Evolutionary conservation across 2,329 filamentous ascomycete genomes (phyloP).

Genomic region (Fusarium sambucinum): DNA sequence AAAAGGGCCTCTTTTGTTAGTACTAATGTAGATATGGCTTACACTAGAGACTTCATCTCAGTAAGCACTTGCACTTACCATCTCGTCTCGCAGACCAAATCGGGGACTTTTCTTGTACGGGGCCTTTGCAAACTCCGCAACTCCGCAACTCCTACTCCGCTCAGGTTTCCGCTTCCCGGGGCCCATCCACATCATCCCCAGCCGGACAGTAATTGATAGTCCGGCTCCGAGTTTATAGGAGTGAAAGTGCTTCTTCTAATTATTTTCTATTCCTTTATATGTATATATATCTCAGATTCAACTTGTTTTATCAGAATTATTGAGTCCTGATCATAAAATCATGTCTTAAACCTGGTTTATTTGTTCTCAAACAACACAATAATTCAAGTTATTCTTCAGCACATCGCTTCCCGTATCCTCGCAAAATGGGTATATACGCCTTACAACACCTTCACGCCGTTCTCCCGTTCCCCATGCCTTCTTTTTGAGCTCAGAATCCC

Average conservation of each 20-base stretch:
- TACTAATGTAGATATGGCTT: neutral
- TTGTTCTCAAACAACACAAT: neutral
- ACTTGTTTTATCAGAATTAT: neutral
- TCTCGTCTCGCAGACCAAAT: constrained; percentile 39
- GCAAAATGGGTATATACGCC: constrained; percentile 53
- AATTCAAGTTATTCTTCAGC: constrained; percentile 13
- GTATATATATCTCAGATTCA: too few species aligned
- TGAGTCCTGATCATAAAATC: neutral
- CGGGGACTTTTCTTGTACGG: constrained; percentile 18
- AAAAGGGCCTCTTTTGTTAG: neutral
- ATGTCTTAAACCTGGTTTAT: neutral
- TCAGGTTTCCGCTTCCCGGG: constrained; percentile 4
- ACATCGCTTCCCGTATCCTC: constrained; percentile 22
- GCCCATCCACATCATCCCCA: neutral
- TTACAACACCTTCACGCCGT: constrained; percentile 40
- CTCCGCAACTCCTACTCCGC: constrained; percentile 48
- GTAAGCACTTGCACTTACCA: constrained; percentile 26
- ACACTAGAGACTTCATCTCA: constrained; percentile 19
- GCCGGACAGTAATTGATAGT: constrained; percentile 28
- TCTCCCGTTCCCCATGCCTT: constrained; percentile 16
- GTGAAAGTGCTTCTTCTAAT: neutral
- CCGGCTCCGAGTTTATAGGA: constrained; percentile 41
- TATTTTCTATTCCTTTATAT: neutral
- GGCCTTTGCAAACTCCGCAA: constrained; percentile 47
- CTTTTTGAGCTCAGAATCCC: constrained; percentile 24